Evolutionary conservation across 2,329 filamentous ascomycete species (phyloP), one percentile per base, ranked within the genome.

Genomic region (Fusarium sp.): DNA sequence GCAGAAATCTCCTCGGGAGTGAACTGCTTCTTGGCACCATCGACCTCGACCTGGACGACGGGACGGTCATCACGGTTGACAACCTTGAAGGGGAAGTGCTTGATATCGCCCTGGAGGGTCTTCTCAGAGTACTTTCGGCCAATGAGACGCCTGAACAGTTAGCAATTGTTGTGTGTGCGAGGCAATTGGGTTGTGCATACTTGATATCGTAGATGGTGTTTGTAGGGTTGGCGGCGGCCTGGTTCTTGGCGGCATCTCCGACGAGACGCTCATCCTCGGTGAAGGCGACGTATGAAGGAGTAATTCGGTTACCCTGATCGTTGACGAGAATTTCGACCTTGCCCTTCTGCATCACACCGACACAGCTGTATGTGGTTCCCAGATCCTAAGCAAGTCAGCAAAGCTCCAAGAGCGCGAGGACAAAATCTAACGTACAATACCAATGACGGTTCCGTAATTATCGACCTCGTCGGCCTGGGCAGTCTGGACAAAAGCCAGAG

Each of bases 51-150:
- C 80, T 92, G 87, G 79, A 99, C 90, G 73, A 90, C 84, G 71
- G 96, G 96, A 87, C 98, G 97, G 80, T 91, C 94, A 82, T 92
- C 90, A 87, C 96, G 95, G 87, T 92, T 88, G 78, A 94, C 80
- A 66, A 99, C 92, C 85, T 93, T 94, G 92, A 95, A 99, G 78
- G 96, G 95, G 89, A 97, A 98, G 87, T 98, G 93, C 92, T 99
- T 98, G 80, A 96, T 88, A 80, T 99, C 96, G 79, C 86, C 88
- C 86, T 98, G 95, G 73, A 98, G 91, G 71, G 97, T 93, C 85
- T 91, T 92, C 81, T 96, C 93, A 51, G 84, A 83, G 81, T 87
- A 95, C 84, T 95, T 96, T 81, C 92, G 92, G 77, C 93, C 93
- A 78, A 96, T 95, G 77, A 96, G 83, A 80, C 93, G 93, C 86